Evolutionary conservation across 768 basidiomycete genomes (phyloP), one percentile per base, ranked within the genome.

Genomic region (Suillus alpinus): DNA sequence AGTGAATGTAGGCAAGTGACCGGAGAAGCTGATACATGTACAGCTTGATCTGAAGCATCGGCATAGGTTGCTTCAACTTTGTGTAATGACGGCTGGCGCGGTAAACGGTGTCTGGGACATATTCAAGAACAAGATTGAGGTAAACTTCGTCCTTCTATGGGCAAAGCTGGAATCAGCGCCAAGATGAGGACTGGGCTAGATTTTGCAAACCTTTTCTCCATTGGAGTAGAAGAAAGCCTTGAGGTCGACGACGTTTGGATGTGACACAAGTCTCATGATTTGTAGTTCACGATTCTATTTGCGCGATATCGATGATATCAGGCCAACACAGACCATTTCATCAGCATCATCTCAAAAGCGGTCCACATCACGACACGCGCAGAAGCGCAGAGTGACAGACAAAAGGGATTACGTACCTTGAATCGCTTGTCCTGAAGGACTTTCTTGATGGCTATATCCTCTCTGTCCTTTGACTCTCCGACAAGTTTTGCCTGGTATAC

Each of bases 21-120:
- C 97, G 94, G 65, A 99, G 82, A 68, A 99, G 91, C 78, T 99
- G 94, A 78, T 98, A 97, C 95, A 98, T 98, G 83, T 99, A 99
- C 71, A 99, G 79, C 81, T 98, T 98, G 83, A 99, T 95, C 81
- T 98, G 97, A 57, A 97, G 86, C 88, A 95, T 98, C 34, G 97
- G 97, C 97, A 99, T 99, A 62, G 94, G 92, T 74, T 99, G 97
- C 82, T 99, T 99, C 78, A 99, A 91, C 78, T 98, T 98, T 67
- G 95, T 92, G 75, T 98, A 99, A 79, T 98, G 96, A 71, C 96
- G 89, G 72, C 94, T 96, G 31, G 96, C 97, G 70, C 96, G 94
- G 80, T 98, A 98, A 60, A 99, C 97, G 16, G 97, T 99, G 80
- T 98, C 97, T 43, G 97, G 97, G 56, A 99, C 95, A 77, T 94